Conservation (phyloP, 164 flowering plant genomes). For the Magnolia officinalis region DNA sequence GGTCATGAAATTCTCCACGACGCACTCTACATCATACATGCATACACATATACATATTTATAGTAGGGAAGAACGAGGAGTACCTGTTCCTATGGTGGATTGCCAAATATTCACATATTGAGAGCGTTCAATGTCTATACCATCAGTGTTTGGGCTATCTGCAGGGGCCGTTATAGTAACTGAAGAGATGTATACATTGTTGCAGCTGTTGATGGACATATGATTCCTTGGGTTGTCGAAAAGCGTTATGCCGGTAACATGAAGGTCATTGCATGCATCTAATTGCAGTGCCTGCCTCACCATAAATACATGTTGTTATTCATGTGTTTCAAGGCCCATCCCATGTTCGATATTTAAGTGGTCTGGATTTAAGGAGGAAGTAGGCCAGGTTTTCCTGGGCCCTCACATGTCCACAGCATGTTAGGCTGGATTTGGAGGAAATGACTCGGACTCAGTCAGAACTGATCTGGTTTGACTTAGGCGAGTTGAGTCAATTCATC, state of each 20-base stretch:
- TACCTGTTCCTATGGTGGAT: constrained; percentile 1
- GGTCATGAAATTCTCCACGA: too few species aligned
- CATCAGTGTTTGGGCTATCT: constrained; percentile 41
- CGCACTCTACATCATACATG: too few species aligned
- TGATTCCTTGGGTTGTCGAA: constrained; percentile 6
- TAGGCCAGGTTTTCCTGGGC: too few species aligned
- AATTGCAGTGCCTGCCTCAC: not conserved
- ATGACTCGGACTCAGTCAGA: too few species aligned
- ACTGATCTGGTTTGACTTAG: too few species aligned
- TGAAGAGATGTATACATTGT: constrained; percentile 13
- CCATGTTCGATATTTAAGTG: too few species aligned
- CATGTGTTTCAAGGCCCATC: not conserved
- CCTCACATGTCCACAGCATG: too few species aligned
- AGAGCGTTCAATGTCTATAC: constrained; percentile 25
- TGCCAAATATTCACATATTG: constrained; percentile 1
- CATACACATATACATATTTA: too few species aligned
- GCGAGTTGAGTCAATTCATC: too few species aligned
- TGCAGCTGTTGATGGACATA: constrained; percentile 5
- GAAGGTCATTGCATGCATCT: not conserved
- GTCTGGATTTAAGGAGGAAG: too few species aligned
- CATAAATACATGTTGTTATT: not conserved
- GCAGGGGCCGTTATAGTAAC: constrained; percentile 40
- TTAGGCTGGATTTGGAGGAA: too few species aligned
- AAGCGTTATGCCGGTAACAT: not conserved
- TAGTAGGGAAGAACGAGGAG: too few species aligned